Conservation (phyloP, 305 asterid species). For the Solanum hybrid region DNA sequence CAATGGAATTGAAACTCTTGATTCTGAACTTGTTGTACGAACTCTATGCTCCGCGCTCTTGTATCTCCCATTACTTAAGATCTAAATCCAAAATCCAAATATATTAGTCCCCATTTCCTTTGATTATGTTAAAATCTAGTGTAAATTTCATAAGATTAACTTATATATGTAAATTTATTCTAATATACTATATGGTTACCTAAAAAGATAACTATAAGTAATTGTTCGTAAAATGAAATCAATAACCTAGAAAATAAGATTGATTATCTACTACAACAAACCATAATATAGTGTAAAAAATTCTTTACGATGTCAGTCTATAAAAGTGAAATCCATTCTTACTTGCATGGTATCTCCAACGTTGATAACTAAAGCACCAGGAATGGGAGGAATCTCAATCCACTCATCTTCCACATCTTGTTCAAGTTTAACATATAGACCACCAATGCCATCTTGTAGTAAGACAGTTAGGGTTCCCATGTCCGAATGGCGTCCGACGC, state of each 20-base stretch:
- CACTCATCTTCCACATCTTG: slow-evolving; percentile 15
- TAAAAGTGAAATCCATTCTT: neutral
- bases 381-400: slow-evolving; percentile 29
- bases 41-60: slow-evolving; percentile 30
- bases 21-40: slow-evolving; percentile 14
- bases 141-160: neutral
- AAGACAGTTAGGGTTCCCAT: slow-evolving; percentile 25
- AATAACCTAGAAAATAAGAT: neutral
- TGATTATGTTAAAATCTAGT: neutral
- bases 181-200: neutral
- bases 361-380: slow-evolving; percentile 27
- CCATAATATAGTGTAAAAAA: neutral
- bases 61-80: slow-evolving; percentile 26
- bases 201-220: neutral
- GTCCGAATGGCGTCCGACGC: slow-evolving; percentile 26
- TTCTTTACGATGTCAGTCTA: neutral
- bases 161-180: neutral
- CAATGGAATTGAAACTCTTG: slow-evolving; percentile 22
- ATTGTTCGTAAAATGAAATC: neutral
- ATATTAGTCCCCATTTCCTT: neutral
- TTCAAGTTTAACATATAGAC: slow-evolving; percentile 27
- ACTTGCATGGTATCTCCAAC: slow-evolving; percentile 33
- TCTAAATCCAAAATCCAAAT: neutral
- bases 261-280: neutral
- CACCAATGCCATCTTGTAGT: slow-evolving; percentile 37